Conservation (phyloP, 2,329 filamentous ascomycete genomes). For the Oidium heveae region DNA sequence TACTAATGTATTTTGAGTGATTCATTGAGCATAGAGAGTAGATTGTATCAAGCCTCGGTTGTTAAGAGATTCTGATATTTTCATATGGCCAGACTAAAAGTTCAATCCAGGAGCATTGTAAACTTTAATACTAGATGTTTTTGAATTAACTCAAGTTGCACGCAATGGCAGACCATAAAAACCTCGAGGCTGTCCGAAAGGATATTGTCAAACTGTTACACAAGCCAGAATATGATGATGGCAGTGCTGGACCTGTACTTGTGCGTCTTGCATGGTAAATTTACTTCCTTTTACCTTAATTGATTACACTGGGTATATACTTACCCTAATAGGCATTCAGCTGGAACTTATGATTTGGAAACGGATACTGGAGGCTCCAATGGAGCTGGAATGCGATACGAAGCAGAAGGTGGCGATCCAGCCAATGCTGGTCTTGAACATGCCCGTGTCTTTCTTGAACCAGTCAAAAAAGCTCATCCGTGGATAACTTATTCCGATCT, state of each 20-base stretch:
- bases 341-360: constrained; percentile 32
- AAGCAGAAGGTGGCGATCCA: constrained; percentile 35
- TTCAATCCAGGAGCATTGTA: no score
- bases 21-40: no score
- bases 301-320: not conserved
- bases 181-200: constrained; percentile 31
- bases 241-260: constrained; percentile 35
- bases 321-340: constrained; percentile 24
- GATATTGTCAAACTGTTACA: constrained; percentile 27
- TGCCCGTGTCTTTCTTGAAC: constrained; percentile 36
- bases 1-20: no score
- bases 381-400: constrained; percentile 40
- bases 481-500: constrained; percentile 43
- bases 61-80: no score
- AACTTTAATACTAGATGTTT: no score
- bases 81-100: no score
- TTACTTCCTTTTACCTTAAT: not conserved
- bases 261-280: constrained; percentile 35
- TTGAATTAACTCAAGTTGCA: no score
- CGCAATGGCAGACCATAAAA: constrained; percentile 19
- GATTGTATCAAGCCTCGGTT: no score
- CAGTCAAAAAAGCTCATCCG: constrained; percentile 29
- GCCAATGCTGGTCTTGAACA: constrained; percentile 39
- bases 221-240: constrained; percentile 39
- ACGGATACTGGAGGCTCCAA: constrained; percentile 38